Evolutionary conservation across 805 yeast genomes (phyloP).

Genomic region (Candida sithepensis): DNA sequence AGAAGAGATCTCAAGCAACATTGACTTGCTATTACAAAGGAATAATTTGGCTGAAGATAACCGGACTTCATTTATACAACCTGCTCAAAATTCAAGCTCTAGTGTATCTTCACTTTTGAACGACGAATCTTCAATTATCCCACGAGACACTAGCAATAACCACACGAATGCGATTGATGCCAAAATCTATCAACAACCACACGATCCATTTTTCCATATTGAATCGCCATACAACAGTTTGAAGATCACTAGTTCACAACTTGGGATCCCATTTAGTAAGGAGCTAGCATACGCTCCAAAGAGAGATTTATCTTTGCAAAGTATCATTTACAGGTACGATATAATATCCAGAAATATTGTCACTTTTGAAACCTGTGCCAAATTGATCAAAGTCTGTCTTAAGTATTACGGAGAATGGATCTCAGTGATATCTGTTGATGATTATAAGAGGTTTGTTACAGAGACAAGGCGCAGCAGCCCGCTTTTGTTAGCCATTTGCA

Average conservation of each 20-base stretch:
- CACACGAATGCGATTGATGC: background rate
- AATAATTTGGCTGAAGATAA: background rate
- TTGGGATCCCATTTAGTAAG: constrained; percentile 23
- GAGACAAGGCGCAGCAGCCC: constrained; percentile 48
- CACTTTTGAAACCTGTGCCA: constrained; percentile 37
- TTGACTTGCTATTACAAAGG: background rate
- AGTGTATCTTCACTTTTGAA: background rate
- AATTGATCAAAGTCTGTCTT: constrained; percentile 48
- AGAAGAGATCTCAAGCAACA: background rate
- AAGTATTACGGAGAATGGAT: constrained; percentile 68
- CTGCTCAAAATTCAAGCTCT: background rate
- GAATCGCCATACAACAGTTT: constrained; percentile 25
- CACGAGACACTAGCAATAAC: background rate
- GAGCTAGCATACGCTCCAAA: constrained; percentile 23
- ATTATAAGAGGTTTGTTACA: constrained; percentile 43
- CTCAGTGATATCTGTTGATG: constrained; percentile 48
- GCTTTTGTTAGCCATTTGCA: constrained; percentile 57
- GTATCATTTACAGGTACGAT: constrained; percentile 15
- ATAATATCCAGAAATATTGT: constrained; percentile 41
- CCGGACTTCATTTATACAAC: background rate
- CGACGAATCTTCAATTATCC: background rate
- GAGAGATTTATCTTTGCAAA: constrained; percentile 3
- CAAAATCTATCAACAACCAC: constrained; percentile 3
- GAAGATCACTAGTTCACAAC: constrained; percentile 14
- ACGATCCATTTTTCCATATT: constrained; percentile 15